Percentiles rank a stretch among this genome's conserved stretches.
phyloP scores from a whole-genome alignment of 371 early-diverging fungal species.

The Rhizopus arrhizus region DNA sequence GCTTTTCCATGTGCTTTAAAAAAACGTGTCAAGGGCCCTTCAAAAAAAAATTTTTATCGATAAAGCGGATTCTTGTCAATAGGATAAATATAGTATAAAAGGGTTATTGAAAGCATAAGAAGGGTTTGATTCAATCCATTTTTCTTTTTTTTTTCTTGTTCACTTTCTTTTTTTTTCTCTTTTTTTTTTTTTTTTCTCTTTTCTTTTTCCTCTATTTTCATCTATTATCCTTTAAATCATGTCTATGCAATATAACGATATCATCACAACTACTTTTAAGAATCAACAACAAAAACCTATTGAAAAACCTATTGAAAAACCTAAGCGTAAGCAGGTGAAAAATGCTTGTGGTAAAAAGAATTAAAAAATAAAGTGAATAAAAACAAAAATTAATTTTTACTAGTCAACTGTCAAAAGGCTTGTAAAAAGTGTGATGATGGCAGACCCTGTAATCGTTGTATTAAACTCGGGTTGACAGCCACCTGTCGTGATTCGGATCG shows the following conservation, averaged over 20 bases:
- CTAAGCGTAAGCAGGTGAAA: constrained; percentile 38
- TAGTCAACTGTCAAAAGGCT: constrained; percentile 87
- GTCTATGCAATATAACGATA: neutral
- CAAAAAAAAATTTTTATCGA: no score
- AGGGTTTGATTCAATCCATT: no score
- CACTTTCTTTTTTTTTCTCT: neutral
- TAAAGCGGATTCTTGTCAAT: no score
- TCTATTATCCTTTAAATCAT: neutral
- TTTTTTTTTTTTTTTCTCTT: neutral
- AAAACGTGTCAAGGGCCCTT: no score
- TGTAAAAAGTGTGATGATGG: constrained; percentile 93
- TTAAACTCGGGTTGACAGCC: constrained; percentile 71
- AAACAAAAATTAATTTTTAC: neutral
- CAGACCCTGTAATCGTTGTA: constrained; percentile 85
- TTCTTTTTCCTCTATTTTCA: neutral
- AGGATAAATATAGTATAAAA: no score
- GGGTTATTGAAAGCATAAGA: no score
- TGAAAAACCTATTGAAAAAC: constrained; percentile 16
- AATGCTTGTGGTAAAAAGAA: constrained; percentile 37
- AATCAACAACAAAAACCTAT: neutral
- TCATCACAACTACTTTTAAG: neutral
- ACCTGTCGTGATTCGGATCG: constrained; percentile 81
- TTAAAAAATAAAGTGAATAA: neutral
- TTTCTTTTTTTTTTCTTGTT: no score
- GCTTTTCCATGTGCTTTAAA: no score